Conservation (phyloP, 1,284 basidiomycete genomes). For the Hemileia vastatrix region DNA sequence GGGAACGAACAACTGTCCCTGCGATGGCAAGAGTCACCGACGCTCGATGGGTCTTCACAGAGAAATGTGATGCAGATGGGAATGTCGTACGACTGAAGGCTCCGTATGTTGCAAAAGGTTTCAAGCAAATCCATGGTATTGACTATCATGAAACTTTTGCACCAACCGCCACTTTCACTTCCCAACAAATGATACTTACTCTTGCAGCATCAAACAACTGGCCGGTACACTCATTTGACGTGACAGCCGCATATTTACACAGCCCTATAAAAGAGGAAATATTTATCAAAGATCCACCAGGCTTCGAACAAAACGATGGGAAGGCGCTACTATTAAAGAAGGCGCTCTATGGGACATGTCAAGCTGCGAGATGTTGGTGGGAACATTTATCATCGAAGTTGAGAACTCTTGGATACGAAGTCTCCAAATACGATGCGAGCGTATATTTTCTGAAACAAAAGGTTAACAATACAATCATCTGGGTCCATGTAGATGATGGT, state of each 20-base stretch:
- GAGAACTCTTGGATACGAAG: background rate
- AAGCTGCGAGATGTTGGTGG: slow-evolving; percentile 3
- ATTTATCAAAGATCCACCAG: background rate
- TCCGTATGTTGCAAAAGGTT: too few species aligned
- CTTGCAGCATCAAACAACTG: background rate
- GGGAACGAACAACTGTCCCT: too few species aligned
- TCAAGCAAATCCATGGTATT: too few species aligned
- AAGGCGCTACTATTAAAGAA: background rate
- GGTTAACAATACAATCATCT: too few species aligned
- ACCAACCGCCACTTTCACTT: background rate
- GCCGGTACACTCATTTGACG: slow-evolving; percentile 1
- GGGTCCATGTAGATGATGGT: too few species aligned
- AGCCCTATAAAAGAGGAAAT: background rate
- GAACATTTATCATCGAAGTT: background rate
- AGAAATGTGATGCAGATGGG: too few species aligned
- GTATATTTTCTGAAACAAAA: too few species aligned
- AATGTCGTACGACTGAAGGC: too few species aligned
- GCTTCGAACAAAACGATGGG: background rate
- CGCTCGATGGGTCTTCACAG: too few species aligned
- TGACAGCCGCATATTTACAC: background rate
- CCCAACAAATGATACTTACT: background rate
- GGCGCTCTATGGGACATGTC: background rate
- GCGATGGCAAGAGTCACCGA: too few species aligned
- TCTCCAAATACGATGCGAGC: background rate
- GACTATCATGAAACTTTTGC: too few species aligned